phyloP scores from a whole-genome alignment of 805 yeast genomes.

The Sugiyamaella floridensis region DNA sequence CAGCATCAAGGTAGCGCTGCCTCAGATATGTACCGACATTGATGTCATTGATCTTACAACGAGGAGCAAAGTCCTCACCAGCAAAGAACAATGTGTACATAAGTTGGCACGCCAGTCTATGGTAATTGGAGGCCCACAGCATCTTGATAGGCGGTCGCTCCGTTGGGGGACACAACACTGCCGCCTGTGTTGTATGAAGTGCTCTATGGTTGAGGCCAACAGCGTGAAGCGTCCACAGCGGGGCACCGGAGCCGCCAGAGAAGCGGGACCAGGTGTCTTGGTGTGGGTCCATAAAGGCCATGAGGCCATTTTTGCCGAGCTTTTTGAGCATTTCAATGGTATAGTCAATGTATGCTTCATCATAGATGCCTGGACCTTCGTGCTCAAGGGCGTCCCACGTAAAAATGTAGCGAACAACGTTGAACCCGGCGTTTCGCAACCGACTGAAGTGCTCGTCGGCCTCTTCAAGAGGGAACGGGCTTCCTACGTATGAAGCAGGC shows the following conservation, averaged over 20 bases:
- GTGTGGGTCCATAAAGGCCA: slow-evolving; percentile 80
- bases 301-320: slow-evolving; percentile 55
- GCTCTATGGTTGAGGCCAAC: slow-evolving; percentile 75
- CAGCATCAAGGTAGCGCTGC: slow-evolving; percentile 48
- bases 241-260: slow-evolving; percentile 90
- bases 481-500: slow-evolving; percentile 41
- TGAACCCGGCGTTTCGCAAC: slow-evolving; percentile 75
- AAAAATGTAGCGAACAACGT: slow-evolving; percentile 64
- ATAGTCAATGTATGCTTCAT: slow-evolving; percentile 65
- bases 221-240: slow-evolving; percentile 84
- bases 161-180: slow-evolving; percentile 57
- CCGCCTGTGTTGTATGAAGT: slow-evolving; percentile 67
- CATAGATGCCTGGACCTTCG: slow-evolving; percentile 76
- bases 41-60: slow-evolving; percentile 50
- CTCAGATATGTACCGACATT: slow-evolving; percentile 79
- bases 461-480: slow-evolving; percentile 72
- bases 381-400: slow-evolving; percentile 96
- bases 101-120: slow-evolving; percentile 62
- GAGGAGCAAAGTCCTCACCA: slow-evolving; percentile 71
- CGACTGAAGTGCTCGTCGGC: slow-evolving; percentile 62
- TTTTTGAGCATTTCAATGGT: slow-evolving; percentile 55
- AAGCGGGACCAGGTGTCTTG: slow-evolving; percentile 93
- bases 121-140: slow-evolving; percentile 90
- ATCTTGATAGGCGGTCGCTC: slow-evolving; percentile 40
- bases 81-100: slow-evolving; percentile 85